Evolutionary conservation across 108 stramenopile species (phyloP).

Genomic region (Stephanodiscus minutulus): DNA sequence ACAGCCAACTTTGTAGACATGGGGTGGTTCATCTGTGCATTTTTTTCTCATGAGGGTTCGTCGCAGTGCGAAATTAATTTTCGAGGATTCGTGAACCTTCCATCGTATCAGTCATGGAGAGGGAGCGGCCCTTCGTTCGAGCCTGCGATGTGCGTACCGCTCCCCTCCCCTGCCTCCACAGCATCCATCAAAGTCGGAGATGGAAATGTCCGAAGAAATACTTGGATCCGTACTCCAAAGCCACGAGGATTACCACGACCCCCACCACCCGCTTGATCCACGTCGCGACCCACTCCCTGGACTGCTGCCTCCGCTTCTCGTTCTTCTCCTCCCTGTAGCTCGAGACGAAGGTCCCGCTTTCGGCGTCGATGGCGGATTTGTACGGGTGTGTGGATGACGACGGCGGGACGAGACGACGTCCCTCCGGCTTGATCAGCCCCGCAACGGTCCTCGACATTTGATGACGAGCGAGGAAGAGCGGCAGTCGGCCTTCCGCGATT

Average conservation of each 20-base stretch:
- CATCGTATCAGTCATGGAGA: no score
- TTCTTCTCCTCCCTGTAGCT: conserved; percentile 51
- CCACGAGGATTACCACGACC: background rate
- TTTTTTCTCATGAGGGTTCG: no score
- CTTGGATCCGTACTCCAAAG: background rate
- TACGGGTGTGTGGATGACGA: no score
- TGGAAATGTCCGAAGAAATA: background rate
- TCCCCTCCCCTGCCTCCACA: no score
- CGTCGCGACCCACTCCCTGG: conserved; percentile 22
- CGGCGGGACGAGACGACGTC: background rate
- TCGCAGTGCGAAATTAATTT: no score
- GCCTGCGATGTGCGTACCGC: no score
- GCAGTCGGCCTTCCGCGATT: background rate
- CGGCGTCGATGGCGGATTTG: background rate
- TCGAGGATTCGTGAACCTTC: no score
- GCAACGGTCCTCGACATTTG: background rate
- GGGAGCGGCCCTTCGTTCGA: no score
- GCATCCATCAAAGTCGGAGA: background rate
- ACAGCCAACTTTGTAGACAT: no score
- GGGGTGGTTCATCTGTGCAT: no score
- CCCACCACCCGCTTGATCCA: background rate
- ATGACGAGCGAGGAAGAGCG: background rate
- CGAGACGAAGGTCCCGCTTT: background rate
- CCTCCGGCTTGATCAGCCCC: background rate
- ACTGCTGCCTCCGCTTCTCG: conserved; percentile 45